These are phyloP conservation scores for Boechera divaricarpa DNA, from an alignment of 345 rosid genomes.

Conservation along the genomic window DNA sequence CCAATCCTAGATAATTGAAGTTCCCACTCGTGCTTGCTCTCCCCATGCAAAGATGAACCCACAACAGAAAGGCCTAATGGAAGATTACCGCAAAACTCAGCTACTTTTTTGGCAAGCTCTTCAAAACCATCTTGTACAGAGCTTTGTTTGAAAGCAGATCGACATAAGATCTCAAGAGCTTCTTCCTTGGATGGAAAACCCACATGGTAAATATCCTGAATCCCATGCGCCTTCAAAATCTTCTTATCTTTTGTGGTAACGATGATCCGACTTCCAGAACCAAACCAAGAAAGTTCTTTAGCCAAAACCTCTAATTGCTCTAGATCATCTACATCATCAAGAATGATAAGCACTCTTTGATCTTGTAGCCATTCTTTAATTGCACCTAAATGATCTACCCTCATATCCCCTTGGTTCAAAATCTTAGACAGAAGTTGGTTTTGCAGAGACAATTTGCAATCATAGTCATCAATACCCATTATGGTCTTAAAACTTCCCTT, in stretches of 20 bases:
- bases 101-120: neutral
- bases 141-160: constrained; percentile 5
- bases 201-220: neutral
- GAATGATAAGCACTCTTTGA: constrained; percentile 40
- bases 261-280: neutral
- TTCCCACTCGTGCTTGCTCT: constrained; percentile 27
- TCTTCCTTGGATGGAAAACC: neutral
- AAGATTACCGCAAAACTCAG: constrained; percentile 20
- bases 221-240: neutral
- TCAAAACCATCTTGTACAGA: neutral
- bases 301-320: constrained; percentile 49
- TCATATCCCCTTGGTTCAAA: neutral
- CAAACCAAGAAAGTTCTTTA: constrained; percentile 29
- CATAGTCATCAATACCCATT: neutral
- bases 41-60: constrained; percentile 22
- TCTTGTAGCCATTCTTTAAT: constrained; percentile 12
- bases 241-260: neutral
- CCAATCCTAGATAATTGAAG: constrained; percentile 4
- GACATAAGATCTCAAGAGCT: constrained; percentile 23
- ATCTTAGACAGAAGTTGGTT: neutral
- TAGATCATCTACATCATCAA: constrained; percentile 58
- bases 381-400: neutral
- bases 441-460: neutral
- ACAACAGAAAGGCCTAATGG: constrained; percentile 45
- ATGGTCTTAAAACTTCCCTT: neutral